phyloP scores from a whole-genome alignment of 2,329 filamentous ascomycete species.

The Pyrenochaeta sp. region DNA sequence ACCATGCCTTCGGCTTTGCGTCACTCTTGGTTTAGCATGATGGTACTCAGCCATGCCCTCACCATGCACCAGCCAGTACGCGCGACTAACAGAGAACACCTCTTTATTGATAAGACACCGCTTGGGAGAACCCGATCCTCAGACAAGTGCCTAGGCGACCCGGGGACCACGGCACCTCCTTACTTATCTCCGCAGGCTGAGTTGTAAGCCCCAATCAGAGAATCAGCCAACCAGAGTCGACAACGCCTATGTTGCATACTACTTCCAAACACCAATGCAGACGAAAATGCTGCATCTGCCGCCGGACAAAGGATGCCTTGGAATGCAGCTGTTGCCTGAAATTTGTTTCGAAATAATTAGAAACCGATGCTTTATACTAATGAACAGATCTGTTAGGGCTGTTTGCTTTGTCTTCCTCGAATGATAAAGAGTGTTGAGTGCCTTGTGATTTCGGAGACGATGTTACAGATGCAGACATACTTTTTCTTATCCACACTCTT shows the following conservation, averaged over 20 bases:
- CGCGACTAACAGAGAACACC: not conserved
- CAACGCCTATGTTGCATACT: slow-evolving; percentile 4
- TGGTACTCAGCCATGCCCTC: too few relatives aligned
- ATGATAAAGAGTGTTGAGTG: slow-evolving; percentile 1
- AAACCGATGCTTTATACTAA: not conserved
- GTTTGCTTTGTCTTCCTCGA: not conserved
- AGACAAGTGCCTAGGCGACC: not conserved
- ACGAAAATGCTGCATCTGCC: slow-evolving; percentile 13
- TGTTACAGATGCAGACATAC: not conserved
- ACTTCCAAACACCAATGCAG: slow-evolving; percentile 9
- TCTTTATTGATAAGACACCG: not conserved
- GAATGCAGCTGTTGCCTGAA: not conserved
- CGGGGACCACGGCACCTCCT: not conserved
- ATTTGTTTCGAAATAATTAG: slow-evolving; percentile 2
- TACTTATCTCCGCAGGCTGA: slow-evolving; percentile 1
- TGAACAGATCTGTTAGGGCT: not conserved
- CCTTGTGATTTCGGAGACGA: not conserved
- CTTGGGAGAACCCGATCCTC: not conserved
- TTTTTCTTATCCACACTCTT: not conserved
- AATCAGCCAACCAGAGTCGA: slow-evolving; percentile 16
- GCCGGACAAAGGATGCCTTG: slow-evolving; percentile 7
- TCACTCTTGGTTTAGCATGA: too few relatives aligned
- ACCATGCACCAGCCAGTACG: not conserved
- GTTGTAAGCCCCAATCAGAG: not conserved
- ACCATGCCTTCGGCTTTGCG: too few relatives aligned